phyloP scores from a whole-genome alignment of 352 stramenopile genomes.

The Pythium rhizo-oryzae region DNA sequence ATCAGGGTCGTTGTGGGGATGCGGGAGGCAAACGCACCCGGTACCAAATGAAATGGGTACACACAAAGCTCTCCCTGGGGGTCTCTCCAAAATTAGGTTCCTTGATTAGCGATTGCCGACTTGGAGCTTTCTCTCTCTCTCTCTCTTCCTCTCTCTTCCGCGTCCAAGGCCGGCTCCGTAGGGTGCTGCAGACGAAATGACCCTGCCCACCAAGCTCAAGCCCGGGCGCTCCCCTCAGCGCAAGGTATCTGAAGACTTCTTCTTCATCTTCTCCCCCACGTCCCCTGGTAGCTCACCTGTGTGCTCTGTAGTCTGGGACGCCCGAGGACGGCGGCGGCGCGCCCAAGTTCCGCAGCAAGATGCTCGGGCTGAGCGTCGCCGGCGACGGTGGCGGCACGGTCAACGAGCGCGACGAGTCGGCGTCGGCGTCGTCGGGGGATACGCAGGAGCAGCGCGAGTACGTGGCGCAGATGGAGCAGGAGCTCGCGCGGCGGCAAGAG shows the following conservation, averaged over 20 bases:
- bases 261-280: too few relatives aligned
- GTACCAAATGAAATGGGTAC: too few relatives aligned
- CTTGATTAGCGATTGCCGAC: too few relatives aligned
- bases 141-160: too few relatives aligned
- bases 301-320: conserved; percentile 15
- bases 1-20: too few relatives aligned
- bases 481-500: conserved; percentile 70
- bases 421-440: conserved; percentile 19
- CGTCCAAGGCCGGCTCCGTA: too few relatives aligned
- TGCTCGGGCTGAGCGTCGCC: conserved; percentile 49
- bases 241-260: conserved; percentile 24
- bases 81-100: conserved; percentile 1
- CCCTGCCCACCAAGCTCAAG: conserved; percentile 24
- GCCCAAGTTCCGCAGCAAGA: conserved; percentile 59
- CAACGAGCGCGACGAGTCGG: conserved; percentile 33
- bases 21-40: too few relatives aligned
- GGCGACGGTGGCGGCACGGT: conserved; percentile 49
- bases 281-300: neutral
- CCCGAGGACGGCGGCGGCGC: conserved; percentile 50
- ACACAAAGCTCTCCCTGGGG: too few relatives aligned
- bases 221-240: conserved; percentile 14
- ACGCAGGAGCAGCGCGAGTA: conserved; percentile 45
- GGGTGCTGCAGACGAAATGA: too few relatives aligned
- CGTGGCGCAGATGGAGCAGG: conserved; percentile 59
- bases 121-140: neutral